These are phyloP conservation scores for Pestalotiopsis sp. DNA, from an alignment of 2,329 filamentous ascomycete species.

Conservation along the genomic window DNA sequence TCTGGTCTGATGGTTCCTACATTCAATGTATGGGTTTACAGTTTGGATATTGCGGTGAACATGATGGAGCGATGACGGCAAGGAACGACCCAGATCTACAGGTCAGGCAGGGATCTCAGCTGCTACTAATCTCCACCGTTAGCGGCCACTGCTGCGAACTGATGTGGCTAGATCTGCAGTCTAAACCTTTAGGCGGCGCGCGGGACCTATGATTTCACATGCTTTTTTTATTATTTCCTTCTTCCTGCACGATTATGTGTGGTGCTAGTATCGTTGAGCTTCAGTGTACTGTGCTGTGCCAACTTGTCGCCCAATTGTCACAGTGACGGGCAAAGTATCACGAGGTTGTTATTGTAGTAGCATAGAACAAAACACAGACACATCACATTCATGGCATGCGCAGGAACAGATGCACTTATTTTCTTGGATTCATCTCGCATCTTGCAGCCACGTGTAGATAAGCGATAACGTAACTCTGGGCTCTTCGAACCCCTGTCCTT, in stretches of 20 bases:
- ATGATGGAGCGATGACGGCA: slow-evolving; percentile 2
- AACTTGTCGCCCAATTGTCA: not conserved
- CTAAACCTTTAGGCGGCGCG: slow-evolving; percentile 16
- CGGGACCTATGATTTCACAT: slow-evolving; percentile 22
- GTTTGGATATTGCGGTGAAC: slow-evolving; percentile 1
- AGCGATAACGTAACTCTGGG: slow-evolving; percentile 16
- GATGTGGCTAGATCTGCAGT: slow-evolving; percentile 5
- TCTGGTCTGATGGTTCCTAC: not conserved
- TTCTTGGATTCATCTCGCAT: slow-evolving; percentile 8
- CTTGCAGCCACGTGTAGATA: slow-evolving; percentile 22
- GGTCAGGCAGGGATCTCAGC: not conserved
- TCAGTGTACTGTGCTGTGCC: not conserved
- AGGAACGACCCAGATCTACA: not conserved
- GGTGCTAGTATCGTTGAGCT: not conserved
- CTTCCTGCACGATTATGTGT: not conserved
- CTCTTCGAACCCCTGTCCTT: not conserved
- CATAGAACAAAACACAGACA: not conserved
- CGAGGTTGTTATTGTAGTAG: not conserved
- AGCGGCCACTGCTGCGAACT: not conserved
- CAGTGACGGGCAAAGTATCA: not conserved
- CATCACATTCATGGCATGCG: not conserved
- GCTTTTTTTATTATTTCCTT: slow-evolving; percentile 12
- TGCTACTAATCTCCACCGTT: not conserved
- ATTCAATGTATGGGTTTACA: not conserved
- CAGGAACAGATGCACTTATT: not conserved